phyloP scores from a whole-genome alignment of 805 yeast species.

The Cyberlindnera sargentensis region DNA sequence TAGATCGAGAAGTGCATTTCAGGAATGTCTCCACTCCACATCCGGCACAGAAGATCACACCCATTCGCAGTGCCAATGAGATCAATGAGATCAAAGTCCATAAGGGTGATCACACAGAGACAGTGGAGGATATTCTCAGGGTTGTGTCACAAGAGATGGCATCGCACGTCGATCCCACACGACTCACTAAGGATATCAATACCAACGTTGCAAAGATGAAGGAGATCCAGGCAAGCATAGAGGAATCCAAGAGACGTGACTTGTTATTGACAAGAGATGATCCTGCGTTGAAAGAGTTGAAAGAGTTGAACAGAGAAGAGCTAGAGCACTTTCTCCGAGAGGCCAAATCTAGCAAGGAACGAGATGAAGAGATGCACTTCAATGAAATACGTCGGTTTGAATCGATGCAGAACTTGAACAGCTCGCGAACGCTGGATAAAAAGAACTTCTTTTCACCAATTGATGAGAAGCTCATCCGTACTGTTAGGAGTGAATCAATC shows the following conservation, averaged over 20 bases:
- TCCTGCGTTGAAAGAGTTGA: neutral
- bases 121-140: slow-evolving; percentile 4
- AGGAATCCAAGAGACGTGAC: slow-evolving; percentile 2
- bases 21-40: neutral
- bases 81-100: neutral
- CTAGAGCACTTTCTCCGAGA: slow-evolving; percentile 36
- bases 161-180: neutral
- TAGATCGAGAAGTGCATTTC: neutral
- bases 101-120: neutral
- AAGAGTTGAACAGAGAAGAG: slow-evolving; percentile 14
- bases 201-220: slow-evolving; percentile 3
- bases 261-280: slow-evolving; percentile 1
- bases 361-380: slow-evolving; percentile 36
- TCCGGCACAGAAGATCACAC: neutral
- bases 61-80: neutral
- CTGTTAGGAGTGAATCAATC: slow-evolving; percentile 6
- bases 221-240: slow-evolving; percentile 4
- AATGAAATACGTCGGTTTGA: slow-evolving; percentile 46
- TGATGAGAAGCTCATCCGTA: slow-evolving; percentile 9
- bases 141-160: slow-evolving; percentile 8
- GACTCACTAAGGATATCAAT: slow-evolving; percentile 4
- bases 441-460: slow-evolving; percentile 36
- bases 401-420: slow-evolving; percentile 23
- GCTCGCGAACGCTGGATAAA: slow-evolving; percentile 32
- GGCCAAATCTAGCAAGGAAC: slow-evolving; percentile 35